A percentile compares a stretch with the other conserved stretches of the same genome.
Conservation (phyloP, 2,329 filamentous ascomycete species). For the Alternaria sp. region DNA sequence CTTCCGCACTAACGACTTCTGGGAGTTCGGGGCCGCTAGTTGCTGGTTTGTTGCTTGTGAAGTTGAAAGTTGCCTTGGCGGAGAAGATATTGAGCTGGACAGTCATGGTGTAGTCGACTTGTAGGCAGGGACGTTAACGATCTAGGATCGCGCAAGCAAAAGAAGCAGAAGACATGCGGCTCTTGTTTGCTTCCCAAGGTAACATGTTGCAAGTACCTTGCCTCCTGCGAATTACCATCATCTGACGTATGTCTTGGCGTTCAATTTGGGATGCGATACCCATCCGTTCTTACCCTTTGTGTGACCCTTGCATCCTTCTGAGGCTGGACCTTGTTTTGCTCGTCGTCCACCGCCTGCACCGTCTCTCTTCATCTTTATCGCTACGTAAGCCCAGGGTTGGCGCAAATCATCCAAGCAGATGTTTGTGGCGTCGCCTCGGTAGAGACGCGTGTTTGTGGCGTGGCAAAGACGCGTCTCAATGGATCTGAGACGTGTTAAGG, state of each 20-base stretch:
- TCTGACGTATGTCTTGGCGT: slow-evolving; percentile 16
- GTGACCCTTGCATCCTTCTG: background rate
- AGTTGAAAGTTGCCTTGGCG: background rate
- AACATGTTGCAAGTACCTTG: background rate
- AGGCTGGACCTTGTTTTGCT: slow-evolving; percentile 1
- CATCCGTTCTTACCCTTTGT: background rate
- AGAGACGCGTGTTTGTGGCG: background rate
- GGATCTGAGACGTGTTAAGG: background rate
- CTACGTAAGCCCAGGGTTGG: background rate
- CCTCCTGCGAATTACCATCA: slow-evolving; percentile 3
- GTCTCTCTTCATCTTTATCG: background rate
- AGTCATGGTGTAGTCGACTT: background rate
- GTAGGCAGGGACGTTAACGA: background rate
- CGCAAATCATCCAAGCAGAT: background rate
- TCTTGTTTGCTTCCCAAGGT: background rate
- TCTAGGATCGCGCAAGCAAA: background rate
- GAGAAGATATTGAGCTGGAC: slow-evolving; percentile 1
- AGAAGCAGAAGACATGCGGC: background rate
- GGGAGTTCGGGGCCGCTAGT: background rate
- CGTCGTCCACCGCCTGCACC: background rate
- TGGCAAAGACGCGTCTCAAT: background rate
- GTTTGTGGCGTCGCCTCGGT: background rate
- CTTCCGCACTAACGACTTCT: background rate
- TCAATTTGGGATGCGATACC: background rate
- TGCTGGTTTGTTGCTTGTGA: background rate